Evolutionary conservation across 2,329 filamentous ascomycete genomes (phyloP), one percentile per base, ranked within the genome.

Genomic region (Trichoderma afroharzianum): DNA sequence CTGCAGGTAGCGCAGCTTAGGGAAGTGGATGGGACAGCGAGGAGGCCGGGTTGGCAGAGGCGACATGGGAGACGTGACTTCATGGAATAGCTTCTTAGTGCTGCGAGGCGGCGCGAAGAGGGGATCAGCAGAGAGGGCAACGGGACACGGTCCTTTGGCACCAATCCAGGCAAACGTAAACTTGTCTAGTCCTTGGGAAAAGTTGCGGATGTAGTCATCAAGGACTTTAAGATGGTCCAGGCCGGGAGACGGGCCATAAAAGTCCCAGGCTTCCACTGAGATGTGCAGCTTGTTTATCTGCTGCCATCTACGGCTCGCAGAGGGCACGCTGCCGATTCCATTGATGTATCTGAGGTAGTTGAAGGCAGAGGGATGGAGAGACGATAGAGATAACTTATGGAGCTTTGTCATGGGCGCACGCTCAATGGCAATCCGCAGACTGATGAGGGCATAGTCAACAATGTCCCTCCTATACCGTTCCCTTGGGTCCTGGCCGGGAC

Each of bases 361-460:
- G 66, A 97, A 88, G 8, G 91, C 92, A 1, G 89, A 87, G 0
- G 93, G 90, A 76, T 97, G 93, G 11, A 97, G 88, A 2, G 89
- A 88, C 14, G 89, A 88, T 2, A 97, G 86, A 0, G 92, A 92
- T 3, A 97, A 85, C 72, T 91, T 91, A 74, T 86, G 84, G 15
- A 97, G 87, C 71, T 85, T 87, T 64, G 83, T 84, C 63, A 96
- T 82, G 1, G 90, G 88, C 11, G 91, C 88, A 68, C 91, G 88
- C 83, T 97, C 94, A 33, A 97, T 82, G 14, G 94, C 92, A 74
- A 97, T 94, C 74, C 94, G 91, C 70, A 97, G 83, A 74, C 93
- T 96, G 79, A 97, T 94, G 73, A 97, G 89, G 4, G 93, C 93
- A 78, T 96, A 97, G 85, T 97, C 94, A 72, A 97, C 93, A 63